Evolutionary conservation across 768 basidiomycete genomes (phyloP), one percentile per base, ranked within the genome.

Genomic region (Podaxis rugospora): DNA sequence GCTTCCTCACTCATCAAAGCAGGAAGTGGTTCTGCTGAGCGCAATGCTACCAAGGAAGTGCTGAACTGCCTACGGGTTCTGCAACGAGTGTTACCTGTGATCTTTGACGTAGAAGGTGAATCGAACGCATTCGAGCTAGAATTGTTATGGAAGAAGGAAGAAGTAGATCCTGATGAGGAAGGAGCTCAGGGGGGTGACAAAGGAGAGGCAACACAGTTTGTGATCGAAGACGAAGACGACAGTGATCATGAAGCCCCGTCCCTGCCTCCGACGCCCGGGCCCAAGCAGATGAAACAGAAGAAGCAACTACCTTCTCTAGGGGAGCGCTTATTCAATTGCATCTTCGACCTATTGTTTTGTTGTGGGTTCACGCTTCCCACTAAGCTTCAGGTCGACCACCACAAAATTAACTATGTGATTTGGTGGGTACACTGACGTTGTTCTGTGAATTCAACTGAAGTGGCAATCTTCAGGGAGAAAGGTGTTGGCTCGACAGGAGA

Each of bases 51-150:
- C 1, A 93, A 89, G 65, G 90, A 98, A 71, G 92, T 88, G 3
- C 79, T 99, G 49, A 98, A 97, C 68, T 95, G 94, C 69, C 70
- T 98, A n/a, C 84, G 96, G 28, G 84, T 98, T 6, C 82, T 99
- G 18, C 89, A 93, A 61, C 84, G 97, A 52, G 82, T 98, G 18
- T 76, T 98, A 14, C 95, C 95, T 2, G 87, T 95, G n/a, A 75
- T 98, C 46, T 95, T 95, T 66, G 91, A 90, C 67, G 77, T 85
- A 36, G 87, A 90, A 62, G 84, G 84, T 32, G 91, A 90, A 67
- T 78, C 85, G 1, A 86, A 83, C 66, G 67, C 79, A 13, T 88
- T 96, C 67, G 95, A 95, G 67, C 67, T 84, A 65, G 88, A 92
- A 66, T 78, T 95, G 1, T 72, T 98, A 28, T 98, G 96, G 94